phyloP scores from a whole-genome alignment of 225 moss, liverwort and hornwort species.

The Marchantia polymorpha region DNA sequence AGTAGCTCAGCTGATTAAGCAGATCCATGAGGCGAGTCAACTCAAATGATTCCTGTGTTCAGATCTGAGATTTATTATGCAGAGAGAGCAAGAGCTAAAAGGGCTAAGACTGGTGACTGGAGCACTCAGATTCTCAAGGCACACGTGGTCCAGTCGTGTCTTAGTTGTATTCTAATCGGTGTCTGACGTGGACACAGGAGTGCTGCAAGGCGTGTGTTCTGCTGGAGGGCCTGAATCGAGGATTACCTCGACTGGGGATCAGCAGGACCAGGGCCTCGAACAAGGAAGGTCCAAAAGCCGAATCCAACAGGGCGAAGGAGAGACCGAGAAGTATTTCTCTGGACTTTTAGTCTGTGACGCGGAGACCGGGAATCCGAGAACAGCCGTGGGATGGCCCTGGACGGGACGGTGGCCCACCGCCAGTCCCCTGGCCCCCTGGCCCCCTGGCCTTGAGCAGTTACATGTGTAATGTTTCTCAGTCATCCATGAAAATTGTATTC shows the following conservation, averaged over 20 bases:
- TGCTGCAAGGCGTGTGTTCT: conserved; percentile 97
- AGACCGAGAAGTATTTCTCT: neutral
- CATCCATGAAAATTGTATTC: no score
- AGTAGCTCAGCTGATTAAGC: no score
- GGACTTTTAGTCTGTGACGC: neutral
- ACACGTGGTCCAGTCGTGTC: neutral
- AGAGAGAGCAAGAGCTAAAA: no score
- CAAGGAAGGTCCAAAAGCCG: neutral
- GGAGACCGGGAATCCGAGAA: no score
- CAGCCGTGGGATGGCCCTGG: no score
- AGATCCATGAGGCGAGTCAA: no score
- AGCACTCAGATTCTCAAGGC: neutral
- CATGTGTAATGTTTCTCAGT: no score
- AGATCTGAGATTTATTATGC: no score
- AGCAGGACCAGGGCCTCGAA: conserved; percentile 65
- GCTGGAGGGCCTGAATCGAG: conserved; percentile 86
- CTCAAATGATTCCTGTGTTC: no score
- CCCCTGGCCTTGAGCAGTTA: no score
- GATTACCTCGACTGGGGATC: conserved; percentile 76
- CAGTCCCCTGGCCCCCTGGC: no score
- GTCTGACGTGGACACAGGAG: conserved; percentile 46
- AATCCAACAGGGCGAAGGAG: conserved; percentile 25
- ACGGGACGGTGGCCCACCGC: no score
- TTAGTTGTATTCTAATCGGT: neutral
- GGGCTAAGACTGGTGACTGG: neutral